Evolutionary conservation across 1,284 basidiomycete genomes (phyloP).

Genomic region (Pyrrhoderma noxium): DNA sequence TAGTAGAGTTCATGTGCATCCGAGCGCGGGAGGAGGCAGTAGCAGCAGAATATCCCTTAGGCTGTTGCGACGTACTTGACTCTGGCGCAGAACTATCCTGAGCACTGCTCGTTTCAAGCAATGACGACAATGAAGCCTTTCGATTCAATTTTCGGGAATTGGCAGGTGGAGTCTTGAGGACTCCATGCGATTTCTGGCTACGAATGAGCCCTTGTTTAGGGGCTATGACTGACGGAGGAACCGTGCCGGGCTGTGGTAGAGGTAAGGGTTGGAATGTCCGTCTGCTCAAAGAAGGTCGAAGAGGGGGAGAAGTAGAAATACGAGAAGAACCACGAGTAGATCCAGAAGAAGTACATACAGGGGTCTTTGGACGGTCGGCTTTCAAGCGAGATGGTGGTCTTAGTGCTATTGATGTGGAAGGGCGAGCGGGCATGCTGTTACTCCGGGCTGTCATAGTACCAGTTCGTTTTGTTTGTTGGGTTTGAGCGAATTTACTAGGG

Average conservation of each 20-base stretch:
- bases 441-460: slow-evolving; percentile 34
- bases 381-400: slow-evolving; percentile 57
- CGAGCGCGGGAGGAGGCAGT: slow-evolving; percentile 75
- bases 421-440: slow-evolving; percentile 51
- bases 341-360: slow-evolving; percentile 47
- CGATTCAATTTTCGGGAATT: slow-evolving; percentile 50
- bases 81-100: slow-evolving; percentile 46
- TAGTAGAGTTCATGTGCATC: slow-evolving; percentile 53
- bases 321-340: slow-evolving; percentile 7
- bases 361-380: slow-evolving; percentile 61
- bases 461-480: slow-evolving; percentile 37
- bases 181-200: slow-evolving; percentile 73
- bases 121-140: slow-evolving; percentile 69
- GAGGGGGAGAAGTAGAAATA: slow-evolving; percentile 52
- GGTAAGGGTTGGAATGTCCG: slow-evolving; percentile 52
- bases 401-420: slow-evolving; percentile 30
- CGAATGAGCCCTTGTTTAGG: slow-evolving; percentile 65
- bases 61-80: slow-evolving; percentile 30
- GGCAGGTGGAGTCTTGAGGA: slow-evolving; percentile 65
- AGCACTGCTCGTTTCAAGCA: slow-evolving; percentile 49
- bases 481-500: slow-evolving; percentile 58
- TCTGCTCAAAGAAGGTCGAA: slow-evolving; percentile 34
- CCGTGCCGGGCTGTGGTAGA: slow-evolving; percentile 22
- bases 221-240: slow-evolving; percentile 45
- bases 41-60: slow-evolving; percentile 60